Conservation (phyloP, 768 basidiomycete genomes). For the Lentinula guzmanii region DNA sequence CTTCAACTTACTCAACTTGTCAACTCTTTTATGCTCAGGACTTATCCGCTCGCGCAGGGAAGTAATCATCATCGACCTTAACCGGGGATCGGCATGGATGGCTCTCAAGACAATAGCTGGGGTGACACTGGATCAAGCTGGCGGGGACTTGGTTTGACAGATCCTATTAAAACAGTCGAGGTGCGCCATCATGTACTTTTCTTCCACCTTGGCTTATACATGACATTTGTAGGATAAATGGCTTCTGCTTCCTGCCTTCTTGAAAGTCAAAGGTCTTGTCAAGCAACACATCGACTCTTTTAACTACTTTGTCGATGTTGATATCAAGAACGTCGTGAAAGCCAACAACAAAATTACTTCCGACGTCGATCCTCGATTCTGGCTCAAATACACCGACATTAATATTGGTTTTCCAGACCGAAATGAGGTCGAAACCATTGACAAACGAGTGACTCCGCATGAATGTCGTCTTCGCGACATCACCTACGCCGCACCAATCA, state of each 20-base stretch:
- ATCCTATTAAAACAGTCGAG: conserved; percentile 88
- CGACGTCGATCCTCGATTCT: conserved; percentile 94
- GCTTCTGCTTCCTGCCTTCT: conserved; percentile 92
- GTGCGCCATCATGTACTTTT: conserved; percentile 36
- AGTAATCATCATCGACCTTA: too few species aligned
- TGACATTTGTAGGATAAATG: conserved; percentile 79
- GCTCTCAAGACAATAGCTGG: conserved; percentile 45
- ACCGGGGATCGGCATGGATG: not conserved
- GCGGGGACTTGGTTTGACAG: conserved; percentile 77
- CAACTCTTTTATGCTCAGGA: too few species aligned
- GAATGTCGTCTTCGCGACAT: conserved; percentile 96
- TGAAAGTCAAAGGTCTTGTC: conserved; percentile 96
- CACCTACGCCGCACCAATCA: conserved; percentile 89
- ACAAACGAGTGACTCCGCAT: conserved; percentile 87
- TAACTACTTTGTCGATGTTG: conserved; percentile 97
- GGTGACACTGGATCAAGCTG: conserved; percentile 54
- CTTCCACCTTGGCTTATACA: conserved; percentile 6
- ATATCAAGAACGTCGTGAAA: conserved; percentile 94
- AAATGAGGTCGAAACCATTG: conserved; percentile 72
- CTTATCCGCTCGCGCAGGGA: too few species aligned
- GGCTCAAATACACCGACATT: conserved; percentile 95
- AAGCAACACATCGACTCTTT: conserved; percentile 99
- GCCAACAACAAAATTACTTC: conserved; percentile 93
- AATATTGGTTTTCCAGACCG: conserved; percentile 89
- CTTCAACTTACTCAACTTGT: too few species aligned